Evolutionary conservation across 83 land plant species (phyloP).

Genomic region (Larix sibirica): DNA sequence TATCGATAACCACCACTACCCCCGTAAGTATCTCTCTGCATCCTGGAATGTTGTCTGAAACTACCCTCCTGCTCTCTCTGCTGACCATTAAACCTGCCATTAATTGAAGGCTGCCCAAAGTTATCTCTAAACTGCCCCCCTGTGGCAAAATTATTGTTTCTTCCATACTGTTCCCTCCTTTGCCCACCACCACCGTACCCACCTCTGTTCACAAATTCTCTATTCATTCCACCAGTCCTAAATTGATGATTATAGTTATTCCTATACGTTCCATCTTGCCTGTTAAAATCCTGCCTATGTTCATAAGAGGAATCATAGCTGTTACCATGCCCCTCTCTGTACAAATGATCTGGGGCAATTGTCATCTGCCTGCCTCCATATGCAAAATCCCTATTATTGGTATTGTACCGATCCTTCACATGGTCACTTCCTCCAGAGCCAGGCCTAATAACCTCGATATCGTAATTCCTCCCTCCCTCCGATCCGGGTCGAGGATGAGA

Average conservation of each 20-base stretch:
- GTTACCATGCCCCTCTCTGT: neutral
- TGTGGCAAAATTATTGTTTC: neutral
- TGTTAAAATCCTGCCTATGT: conserved; percentile 13
- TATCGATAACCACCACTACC: conserved; percentile 12
- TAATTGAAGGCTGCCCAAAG: neutral
- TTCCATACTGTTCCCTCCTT: conserved; percentile 15
- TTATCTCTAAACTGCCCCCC: conserved; percentile 8
- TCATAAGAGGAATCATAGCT: neutral
- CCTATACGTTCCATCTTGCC: neutral
- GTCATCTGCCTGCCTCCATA: neutral
- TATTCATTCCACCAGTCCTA: conserved; percentile 8
- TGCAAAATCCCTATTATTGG: conserved; percentile 5
- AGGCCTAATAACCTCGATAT: conserved; percentile 8
- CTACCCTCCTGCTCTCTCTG: conserved; percentile 10
- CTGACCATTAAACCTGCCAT: conserved; percentile 11
- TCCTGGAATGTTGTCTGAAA: conserved; percentile 1
- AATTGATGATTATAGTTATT: conserved; percentile 2
- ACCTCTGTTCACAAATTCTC: conserved; percentile 15
- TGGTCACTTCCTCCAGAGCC: conserved; percentile 7
- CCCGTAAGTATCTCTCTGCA: conserved; percentile 7
- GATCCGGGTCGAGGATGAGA: neutral
- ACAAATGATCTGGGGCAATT: neutral
- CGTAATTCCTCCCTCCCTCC: conserved; percentile 3
- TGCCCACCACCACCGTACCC: neutral
- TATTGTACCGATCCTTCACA: neutral